These are phyloP conservation scores for Huiozyma naganishii DNA, from an alignment of 805 yeast species.

Conservation along the genomic window DNA sequence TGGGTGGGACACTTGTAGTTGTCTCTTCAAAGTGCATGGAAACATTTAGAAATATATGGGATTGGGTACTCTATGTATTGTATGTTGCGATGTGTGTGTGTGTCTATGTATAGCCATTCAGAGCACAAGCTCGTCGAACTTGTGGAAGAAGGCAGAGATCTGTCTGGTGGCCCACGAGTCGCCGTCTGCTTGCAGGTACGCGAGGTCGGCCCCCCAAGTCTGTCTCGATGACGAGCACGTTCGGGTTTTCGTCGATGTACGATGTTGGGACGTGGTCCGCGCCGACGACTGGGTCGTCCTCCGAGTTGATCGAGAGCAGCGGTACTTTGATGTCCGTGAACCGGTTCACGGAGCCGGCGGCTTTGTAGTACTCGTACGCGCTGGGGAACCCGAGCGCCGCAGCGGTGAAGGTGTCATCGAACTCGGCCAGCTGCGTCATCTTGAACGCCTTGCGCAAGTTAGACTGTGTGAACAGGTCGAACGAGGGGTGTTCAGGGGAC, in stretches of 20 bases:
- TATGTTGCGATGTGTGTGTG: no score
- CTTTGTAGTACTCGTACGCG: conserved; percentile 52
- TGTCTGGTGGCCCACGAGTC: conserved; percentile 39
- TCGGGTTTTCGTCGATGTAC: conserved; percentile 47
- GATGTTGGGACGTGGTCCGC: conserved; percentile 38
- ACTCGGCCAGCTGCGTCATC: conserved; percentile 38
- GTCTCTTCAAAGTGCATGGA: no score
- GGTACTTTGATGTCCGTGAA: conserved; percentile 53
- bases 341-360: conserved; percentile 51
- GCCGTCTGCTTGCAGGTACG: conserved; percentile 34
- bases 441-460: conserved; percentile 28
- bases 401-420: conserved; percentile 53
- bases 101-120: no score
- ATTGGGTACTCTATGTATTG: no score
- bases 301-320: conserved; percentile 43
- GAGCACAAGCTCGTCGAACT: conserved; percentile 25
- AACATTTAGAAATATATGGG: no score
- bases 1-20: no score
- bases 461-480: conserved; percentile 23
- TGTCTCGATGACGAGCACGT: conserved; percentile 43
- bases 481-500: conserved; percentile 11
- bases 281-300: conserved; percentile 53
- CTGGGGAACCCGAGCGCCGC: conserved; percentile 51
- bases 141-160: conserved; percentile 30
- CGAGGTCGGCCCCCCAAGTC: conserved; percentile 71